Base-by-base conservation (phyloP, 2,329 filamentous ascomycete species). In the Juglanconis juglandina region DNA sequence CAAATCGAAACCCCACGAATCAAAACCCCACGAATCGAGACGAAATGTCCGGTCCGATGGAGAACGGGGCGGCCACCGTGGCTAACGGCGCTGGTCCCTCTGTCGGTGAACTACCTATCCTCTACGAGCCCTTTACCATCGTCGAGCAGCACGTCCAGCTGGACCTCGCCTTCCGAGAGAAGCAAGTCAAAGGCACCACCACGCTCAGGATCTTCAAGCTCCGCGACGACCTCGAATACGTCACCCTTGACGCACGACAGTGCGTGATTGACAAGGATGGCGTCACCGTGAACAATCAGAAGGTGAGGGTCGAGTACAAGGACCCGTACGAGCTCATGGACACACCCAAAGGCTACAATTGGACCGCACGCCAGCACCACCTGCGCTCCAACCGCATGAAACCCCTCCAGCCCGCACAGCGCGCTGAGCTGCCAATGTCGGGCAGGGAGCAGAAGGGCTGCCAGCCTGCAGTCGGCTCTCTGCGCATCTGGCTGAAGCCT, bases 111-210 rank as follows among this genome's bases (percentile, higher is more conserved):
- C 14, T 24, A 30, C 37, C 56, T n/a, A 47, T 62, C 17, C 34
- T 34, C 17, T 68, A 68, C 42, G 74, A 75, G 44, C 70, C 71
- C 49, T 82, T 78, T 63, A 70, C 82, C 46, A 77, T 98, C 60
- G 82, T 91, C 58, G 89, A 92, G 75, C 94, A 98, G 76, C 90
- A 91, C 72, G 88, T 99, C 53, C 88, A 92, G 68, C 81, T 99
- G 62, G 93, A 98, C 68, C 81, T 99, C 71, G 90, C 96, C 76
- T 96, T 99, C 72, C 82, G 84, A 65, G 85, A 84, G 57, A 88
- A 87, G 74, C 84, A 81, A 69, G 77, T 98, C 69, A 87, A 84
- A 63, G 95, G 95, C 54, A 88, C 85, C 64, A 91, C 90, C 8
- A 89, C 93, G 66, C 89, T 99, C 67, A 89, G 88, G 35, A 86